Base-by-base conservation (phyloP, 108 stramenopile genomes). In the Ochromonas danica region DNA sequence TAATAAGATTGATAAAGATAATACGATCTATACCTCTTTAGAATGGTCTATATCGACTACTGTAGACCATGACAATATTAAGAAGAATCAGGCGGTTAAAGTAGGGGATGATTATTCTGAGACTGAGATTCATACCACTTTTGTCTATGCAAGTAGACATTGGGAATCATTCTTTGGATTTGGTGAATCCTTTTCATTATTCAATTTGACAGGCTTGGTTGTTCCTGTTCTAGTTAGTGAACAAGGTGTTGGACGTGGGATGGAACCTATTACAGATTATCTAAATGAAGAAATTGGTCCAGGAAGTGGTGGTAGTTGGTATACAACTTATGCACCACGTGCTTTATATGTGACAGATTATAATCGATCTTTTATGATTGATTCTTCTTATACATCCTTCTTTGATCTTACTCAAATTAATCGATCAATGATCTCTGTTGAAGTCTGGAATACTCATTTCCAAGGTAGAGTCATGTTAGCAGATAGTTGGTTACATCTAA, bases 141-240 rank as follows among this genome's bases (percentile, higher is more conserved):
- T 57, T 10, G 51, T 22, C 17, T 70, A 70, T 31, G 36, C 39
- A 10, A 31, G 67, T 31, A 22, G 14, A 10, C 14, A 28, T 28
- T n/a, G 77, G 28, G 88, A 88, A 65, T 71, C 77, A 17, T 88
- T 87, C 70, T 83, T 75, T 43, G 88, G 88, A 30, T 87, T 88
- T 60, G 88, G 88, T 22, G 77, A 83, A 74, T 60, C 80, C 10
- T 65, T 85, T 35, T 60, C 82, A 1, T 33, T 42, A 0, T 42
- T 79, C 36, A 84, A 87, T 71, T 62, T 83, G 45, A 82, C 80
- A 45, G 88, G 88, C 31, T 65, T 61, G 43, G 72, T 82, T 33
- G 79, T 88, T 10, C 85, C 83, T 22, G 85, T 88, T 6, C 17
- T 81, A 39, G 31, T 62, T 40, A 71, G 43, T 35, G 39, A 81